Percentiles rank a stretch among this genome's conserved stretches.
Conservation (phyloP, 148 eudicot species). For the Amaranthus cruentus region DNA sequence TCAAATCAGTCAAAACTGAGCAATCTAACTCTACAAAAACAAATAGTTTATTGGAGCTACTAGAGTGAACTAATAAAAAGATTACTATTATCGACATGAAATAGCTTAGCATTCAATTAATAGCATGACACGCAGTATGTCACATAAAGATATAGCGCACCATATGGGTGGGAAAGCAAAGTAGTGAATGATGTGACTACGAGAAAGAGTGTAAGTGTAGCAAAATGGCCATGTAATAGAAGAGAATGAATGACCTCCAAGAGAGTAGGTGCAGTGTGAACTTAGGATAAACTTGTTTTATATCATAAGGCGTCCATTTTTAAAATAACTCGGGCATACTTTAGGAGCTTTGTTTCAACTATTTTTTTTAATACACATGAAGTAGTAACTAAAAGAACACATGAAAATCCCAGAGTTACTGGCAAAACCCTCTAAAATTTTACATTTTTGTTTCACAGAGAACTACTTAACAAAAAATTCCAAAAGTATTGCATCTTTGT, state of each 20-base stretch:
- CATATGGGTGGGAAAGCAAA: no score
- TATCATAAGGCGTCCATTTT: no score
- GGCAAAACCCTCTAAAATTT: background rate
- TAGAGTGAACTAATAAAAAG: background rate
- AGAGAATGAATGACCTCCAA: background rate
- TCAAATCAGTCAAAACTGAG: no score
- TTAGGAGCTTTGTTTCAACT: background rate
- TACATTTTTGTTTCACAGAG: background rate
- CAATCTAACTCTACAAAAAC: no score
- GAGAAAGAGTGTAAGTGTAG: no score
- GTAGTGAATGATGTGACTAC: no score
- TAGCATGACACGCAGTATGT: background rate
- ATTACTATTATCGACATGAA: background rate
- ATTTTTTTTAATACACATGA: background rate
- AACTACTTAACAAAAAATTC: background rate
- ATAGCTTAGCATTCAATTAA: background rate
- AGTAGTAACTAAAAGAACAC: background rate
- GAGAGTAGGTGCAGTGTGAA: background rate
- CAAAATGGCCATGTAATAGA: no score
- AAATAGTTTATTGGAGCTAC: background rate
- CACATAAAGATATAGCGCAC: no score
- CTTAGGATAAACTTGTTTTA: no score
- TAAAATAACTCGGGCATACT: background rate
- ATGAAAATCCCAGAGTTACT: background rate
- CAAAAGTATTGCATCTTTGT: no score